Base-by-base conservation (phyloP, 2,329 filamentous ascomycete genomes). In the Sporothrix schenckii region DNA sequence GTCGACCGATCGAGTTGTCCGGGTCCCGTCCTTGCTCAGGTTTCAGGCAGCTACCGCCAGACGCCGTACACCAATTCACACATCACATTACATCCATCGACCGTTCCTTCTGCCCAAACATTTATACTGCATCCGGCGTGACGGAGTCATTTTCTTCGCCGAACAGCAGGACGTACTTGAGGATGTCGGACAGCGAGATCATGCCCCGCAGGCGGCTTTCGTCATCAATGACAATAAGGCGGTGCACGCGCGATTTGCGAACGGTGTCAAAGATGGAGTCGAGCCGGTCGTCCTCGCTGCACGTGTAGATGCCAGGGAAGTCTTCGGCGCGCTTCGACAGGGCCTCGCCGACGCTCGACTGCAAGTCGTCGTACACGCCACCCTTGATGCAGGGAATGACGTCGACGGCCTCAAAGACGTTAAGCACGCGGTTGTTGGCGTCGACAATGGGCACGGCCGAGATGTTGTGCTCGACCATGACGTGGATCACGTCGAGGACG, bases 181-280 rank as follows among this genome's bases (percentile, higher is more conserved):
- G 87, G 74, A 99, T 97, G 81, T 99, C 95, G 71, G 94, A 98
- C 69, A 99, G 84, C 7, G 94, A 97, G 72, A 99, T 89, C 69
- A 99, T 88, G 61, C 95, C 95, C 79, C 91, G 92, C 69, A 99
- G 87, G 75, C 90, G 89, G 78, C 90, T 92, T 68, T 94, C 87
- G 74, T 97, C 93, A 79, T 99, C 94, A 71, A 99, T 92, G 65
- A 99, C 91, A 70, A 98, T 90, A 74, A 99, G 85, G 73, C 95
- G 88, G 81, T 99, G 95, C 39, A 99, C 94, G 72, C 96, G 88
- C 60, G 94, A 97, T 81, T 94, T 96, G 75, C 94, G 92, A 75
- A 99, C 92, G 0, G 95, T 98, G 79, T 97, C 94, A 79, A 98
- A 98, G 75, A 99, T 95, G 13, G 94, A 94, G 78, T 97, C 94